Percentiles rank a stretch among this genome's conserved stretches.
phyloP scores from a whole-genome alignment of 768 basidiomycete genomes.

The Amanita molliuscula region DNA sequence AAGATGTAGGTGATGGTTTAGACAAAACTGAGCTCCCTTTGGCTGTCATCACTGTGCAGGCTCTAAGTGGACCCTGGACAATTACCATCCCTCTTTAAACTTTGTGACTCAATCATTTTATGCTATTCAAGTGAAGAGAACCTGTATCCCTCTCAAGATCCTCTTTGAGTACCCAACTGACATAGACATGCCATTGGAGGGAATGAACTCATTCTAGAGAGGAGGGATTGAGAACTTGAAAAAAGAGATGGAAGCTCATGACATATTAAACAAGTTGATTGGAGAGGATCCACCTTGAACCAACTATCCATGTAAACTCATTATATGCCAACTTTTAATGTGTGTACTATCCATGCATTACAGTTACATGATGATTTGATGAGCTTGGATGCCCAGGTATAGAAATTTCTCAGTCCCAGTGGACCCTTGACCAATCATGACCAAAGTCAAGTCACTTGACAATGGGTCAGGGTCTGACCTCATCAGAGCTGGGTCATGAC shows the following conservation, averaged over 20 bases:
- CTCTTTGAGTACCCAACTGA: constrained; percentile 9
- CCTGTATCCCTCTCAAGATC: constrained; percentile 2
- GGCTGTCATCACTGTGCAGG: not conserved
- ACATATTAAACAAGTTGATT: constrained; percentile 6
- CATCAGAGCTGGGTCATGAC: constrained; percentile 1
- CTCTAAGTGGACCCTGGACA: not conserved
- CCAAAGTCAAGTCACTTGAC: not conserved
- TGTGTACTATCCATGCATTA: not conserved
- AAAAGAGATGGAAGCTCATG: constrained; percentile 12
- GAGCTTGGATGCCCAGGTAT: not conserved
- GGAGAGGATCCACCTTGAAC: not conserved
- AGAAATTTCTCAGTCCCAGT: not conserved
- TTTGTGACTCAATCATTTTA: not conserved
- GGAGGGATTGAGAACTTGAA: constrained; percentile 12
- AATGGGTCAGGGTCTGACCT: constrained; percentile 1
- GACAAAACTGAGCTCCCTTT: not conserved
- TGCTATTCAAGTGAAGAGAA: not conserved
- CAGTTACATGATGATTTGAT: not conserved
- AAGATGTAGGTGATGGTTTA: constrained; percentile 2
- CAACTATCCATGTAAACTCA: not conserved
- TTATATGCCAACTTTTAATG: not conserved
- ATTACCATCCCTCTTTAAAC: not conserved
- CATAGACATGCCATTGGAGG: not conserved
- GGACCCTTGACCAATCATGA: constrained; percentile 2
- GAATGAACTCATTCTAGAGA: constrained; percentile 11